Evolutionary conservation across 345 rosid species (phyloP), one percentile per base, ranked within the genome.

Genomic region (Cardamine resedifolia): DNA sequence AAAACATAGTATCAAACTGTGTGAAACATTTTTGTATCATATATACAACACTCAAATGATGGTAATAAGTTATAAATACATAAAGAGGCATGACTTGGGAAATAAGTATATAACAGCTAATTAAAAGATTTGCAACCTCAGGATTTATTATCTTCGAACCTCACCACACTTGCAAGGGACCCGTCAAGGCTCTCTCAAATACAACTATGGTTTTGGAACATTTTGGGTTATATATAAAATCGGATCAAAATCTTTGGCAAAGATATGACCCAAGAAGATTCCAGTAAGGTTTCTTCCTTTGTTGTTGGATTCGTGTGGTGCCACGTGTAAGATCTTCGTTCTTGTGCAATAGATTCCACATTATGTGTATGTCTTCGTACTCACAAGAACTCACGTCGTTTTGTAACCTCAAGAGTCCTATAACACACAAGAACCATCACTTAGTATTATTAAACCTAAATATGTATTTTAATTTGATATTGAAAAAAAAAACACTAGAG

Each of bases 291-390:
- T 70, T 78, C 72, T 68, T 78, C 72, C 31, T 77, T 43, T 51
- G 78, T 31, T 44, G 78, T 23, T 43, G 38, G 39, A 20, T 44
- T 23, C 45, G 9, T 49, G 58, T 12, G 10, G 44, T 18, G 48
- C 12, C 3, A 9, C 68, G 65, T 48, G 33, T 58, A 7, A 56
- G 78, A 49, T 48, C 45, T 41, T 80, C 77, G 12, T 62, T 75
- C 58, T 76, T 73, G 33, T 74, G 82, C 23, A 84, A 66, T 52
- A 84, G 57, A 55, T 82, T 78, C 87, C 85, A 84, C 87, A 81
- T 82, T 20, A 82, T 82, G 26, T 72, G 87, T 44, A 84, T 62
- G 71, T 84, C 87, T 55, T 84, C 81, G 51, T 84, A 84, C 72
- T 84, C 84, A 14, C 85, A 84, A 11, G 83, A 74, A 65, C 73